These are phyloP conservation scores for Lachnellula subtilissima DNA, from an alignment of 2,329 filamentous ascomycete species.

Conservation along the genomic window DNA sequence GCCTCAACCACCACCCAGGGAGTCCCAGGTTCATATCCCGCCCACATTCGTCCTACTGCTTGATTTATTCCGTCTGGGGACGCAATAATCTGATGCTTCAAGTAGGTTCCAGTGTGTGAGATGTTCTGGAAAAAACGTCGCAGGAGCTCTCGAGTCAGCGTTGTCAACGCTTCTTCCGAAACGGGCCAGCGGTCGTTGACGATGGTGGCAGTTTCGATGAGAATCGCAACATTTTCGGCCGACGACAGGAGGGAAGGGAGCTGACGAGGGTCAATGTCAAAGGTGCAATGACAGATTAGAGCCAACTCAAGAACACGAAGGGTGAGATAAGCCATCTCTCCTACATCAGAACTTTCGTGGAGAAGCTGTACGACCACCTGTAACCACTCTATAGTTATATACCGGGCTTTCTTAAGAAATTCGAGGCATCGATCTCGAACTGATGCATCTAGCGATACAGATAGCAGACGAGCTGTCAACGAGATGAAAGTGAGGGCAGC, in stretches of 20 bases:
- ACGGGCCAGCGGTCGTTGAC: slow-evolving; percentile 31
- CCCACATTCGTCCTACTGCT: slow-evolving; percentile 27
- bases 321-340: slow-evolving; percentile 30
- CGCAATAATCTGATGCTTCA: slow-evolving; percentile 17
- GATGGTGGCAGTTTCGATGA: slow-evolving; percentile 36
- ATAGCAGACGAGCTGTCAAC: slow-evolving; percentile 39
- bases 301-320: slow-evolving; percentile 35
- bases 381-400: slow-evolving; percentile 38
- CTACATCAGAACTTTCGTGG: slow-evolving; percentile 18
- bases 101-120: slow-evolving; percentile 16
- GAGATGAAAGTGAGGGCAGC: slow-evolving; percentile 37
- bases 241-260: slow-evolving; percentile 27
- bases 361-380: slow-evolving; percentile 7
- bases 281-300: slow-evolving; percentile 39
- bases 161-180: slow-evolving; percentile 24
- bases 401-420: slow-evolving; percentile 32
- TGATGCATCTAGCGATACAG: slow-evolving; percentile 27
- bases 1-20: slow-evolving; percentile 23
- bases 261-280: slow-evolving; percentile 36
- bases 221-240: slow-evolving; percentile 28
- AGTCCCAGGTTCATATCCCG: slow-evolving; percentile 22
- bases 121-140: slow-evolving; percentile 5
- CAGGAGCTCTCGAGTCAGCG: not conserved
- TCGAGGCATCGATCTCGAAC: slow-evolving; percentile 28
- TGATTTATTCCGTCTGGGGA: slow-evolving; percentile 21